A percentile compares a stretch with the other conserved stretches of the same genome.
Conservation (phyloP, 371 early-diverging fungal genomes). For the Mortierella sp. region DNA sequence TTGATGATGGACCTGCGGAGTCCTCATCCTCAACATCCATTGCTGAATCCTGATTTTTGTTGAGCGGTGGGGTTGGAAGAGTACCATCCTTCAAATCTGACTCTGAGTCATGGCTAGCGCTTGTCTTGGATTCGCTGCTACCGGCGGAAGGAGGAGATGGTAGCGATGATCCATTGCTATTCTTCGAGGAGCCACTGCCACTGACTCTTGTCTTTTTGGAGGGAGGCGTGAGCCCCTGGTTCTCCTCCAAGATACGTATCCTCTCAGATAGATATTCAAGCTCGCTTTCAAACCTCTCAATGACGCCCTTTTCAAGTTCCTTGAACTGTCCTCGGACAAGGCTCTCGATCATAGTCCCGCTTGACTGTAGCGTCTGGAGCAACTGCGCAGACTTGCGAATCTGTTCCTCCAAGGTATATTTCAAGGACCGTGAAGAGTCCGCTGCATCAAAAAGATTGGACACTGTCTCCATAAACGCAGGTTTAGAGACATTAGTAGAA, state of each 20-base stretch:
- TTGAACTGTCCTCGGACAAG: slow-evolving; percentile 78
- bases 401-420: slow-evolving; percentile 77
- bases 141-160: slow-evolving; percentile 26
- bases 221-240: slow-evolving; percentile 41
- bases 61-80: slow-evolving; percentile 48
- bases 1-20: slow-evolving; percentile 7
- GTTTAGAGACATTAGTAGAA: slow-evolving; percentile 53
- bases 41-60: slow-evolving; percentile 47
- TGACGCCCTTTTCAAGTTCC: slow-evolving; percentile 74
- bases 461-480: slow-evolving; percentile 65
- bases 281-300: slow-evolving; percentile 50
- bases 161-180: slow-evolving; percentile 13
- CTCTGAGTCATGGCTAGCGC: neutral
- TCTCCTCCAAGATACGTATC: slow-evolving; percentile 36
- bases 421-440: slow-evolving; percentile 66
- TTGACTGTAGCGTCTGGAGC: slow-evolving; percentile 80
- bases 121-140: neutral
- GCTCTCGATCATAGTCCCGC: slow-evolving; percentile 79
- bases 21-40: slow-evolving; percentile 51
- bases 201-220: slow-evolving; percentile 20
- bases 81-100: slow-evolving; percentile 39
- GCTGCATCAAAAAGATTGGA: slow-evolving; percentile 70
- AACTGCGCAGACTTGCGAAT: slow-evolving; percentile 77
- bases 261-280: slow-evolving; percentile 34
- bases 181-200: neutral